Percentiles rank a stretch among this genome's conserved stretches.
phyloP scores from a whole-genome alignment of 164 flowering plant genomes.

The Kingdonia uniflora region DNA sequence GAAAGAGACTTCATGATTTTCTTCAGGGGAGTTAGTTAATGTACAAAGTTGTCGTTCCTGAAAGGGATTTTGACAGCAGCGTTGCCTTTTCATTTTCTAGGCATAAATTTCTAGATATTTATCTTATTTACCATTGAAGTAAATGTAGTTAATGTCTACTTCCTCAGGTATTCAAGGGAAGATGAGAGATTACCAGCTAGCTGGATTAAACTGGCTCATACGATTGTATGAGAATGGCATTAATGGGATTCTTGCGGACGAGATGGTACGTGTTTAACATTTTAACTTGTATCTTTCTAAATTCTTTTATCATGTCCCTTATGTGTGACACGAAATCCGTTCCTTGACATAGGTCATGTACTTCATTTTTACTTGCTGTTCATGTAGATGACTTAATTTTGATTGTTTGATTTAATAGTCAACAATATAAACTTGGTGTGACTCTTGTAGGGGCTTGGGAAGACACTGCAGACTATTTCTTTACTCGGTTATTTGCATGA shows the following conservation, averaged over 20 bases:
- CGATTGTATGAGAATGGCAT: conserved; percentile 97
- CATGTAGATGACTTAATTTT: background rate
- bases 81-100: no score
- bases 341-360: no score
- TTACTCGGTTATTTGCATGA: conserved; percentile 89
- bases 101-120: no score
- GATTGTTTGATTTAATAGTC: background rate
- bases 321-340: no score
- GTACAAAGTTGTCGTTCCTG: no score
- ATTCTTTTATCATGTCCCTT: no score
- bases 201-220: conserved; percentile 97
- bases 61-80: no score
- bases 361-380: background rate
- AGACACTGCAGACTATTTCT: conserved; percentile 95
- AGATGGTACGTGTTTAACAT: conserved; percentile 52
- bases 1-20: no score
- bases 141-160: background rate
- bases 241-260: conserved; percentile 99
- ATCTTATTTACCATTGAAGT: no score
- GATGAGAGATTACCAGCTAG: conserved; percentile 99
- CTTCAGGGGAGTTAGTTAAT: no score
- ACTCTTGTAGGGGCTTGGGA: conserved; percentile 84
- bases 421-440: background rate
- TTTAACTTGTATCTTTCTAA: no score
- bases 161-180: conserved; percentile 92